Percentiles rank a stretch among this genome's conserved stretches.
phyloP scores from a whole-genome alignment of 106 monocot species.

The Vanilla planifolia region DNA sequence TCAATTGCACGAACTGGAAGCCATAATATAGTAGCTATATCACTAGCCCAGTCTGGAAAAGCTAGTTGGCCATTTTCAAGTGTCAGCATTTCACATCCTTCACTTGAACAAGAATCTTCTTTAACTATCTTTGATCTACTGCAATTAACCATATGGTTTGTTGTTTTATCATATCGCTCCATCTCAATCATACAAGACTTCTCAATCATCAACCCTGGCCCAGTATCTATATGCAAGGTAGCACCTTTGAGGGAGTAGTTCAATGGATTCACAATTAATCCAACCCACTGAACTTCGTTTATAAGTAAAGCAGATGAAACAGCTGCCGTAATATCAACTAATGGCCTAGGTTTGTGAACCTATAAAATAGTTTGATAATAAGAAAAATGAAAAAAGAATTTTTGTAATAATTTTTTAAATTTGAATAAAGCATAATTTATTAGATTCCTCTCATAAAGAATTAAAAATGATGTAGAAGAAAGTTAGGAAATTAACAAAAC shows the following conservation, averaged over 20 bases:
- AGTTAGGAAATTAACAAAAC: neutral
- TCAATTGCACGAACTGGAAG: constrained; percentile 89
- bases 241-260: constrained; percentile 87
- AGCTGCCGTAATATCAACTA: constrained; percentile 85
- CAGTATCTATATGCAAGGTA: constrained; percentile 72
- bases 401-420: neutral
- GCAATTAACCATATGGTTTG: constrained; percentile 5
- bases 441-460: neutral
- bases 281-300: constrained; percentile 96
- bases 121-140: constrained; percentile 5
- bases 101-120: constrained; percentile 10
- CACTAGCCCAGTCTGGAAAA: constrained; percentile 88
- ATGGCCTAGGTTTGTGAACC: constrained; percentile 82
- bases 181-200: constrained; percentile 73
- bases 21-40: constrained; percentile 67
- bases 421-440: constrained; percentile 1
- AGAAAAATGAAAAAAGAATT: neutral
- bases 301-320: constrained; percentile 83
- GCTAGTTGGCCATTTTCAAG: constrained; percentile 58
- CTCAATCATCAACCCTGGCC: constrained; percentile 76
- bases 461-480: neutral
- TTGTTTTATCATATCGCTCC: constrained; percentile 36
- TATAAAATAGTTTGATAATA: constrained; percentile 19
- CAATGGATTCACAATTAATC: constrained; percentile 67
- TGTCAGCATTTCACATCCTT: constrained; percentile 25